phyloP scores from a whole-genome alignment of 345 rosid species.

The Microthlaspi erraticum region DNA sequence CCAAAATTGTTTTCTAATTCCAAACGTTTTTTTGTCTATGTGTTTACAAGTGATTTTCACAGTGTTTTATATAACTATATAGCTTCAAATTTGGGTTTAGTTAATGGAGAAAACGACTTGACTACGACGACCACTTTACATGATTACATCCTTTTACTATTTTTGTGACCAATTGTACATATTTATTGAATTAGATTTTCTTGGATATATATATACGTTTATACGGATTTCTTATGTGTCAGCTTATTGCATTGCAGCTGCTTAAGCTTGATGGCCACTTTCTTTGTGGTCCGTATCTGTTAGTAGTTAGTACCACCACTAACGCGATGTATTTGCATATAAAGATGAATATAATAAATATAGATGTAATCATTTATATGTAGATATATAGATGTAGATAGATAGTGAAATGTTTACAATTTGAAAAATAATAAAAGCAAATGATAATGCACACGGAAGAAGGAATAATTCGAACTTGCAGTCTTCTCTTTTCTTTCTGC shows the following conservation, averaged over 20 bases:
- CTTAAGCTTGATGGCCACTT: constrained; percentile 35
- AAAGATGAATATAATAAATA: not conserved
- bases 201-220: constrained; percentile 31
- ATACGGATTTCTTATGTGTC: constrained; percentile 33
- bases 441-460: constrained; percentile 59
- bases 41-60: no score
- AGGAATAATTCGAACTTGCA: constrained; percentile 83
- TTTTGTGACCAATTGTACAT: constrained; percentile 33
- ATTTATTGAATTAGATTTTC: constrained; percentile 38
- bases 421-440: constrained; percentile 54
- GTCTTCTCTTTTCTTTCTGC: constrained; percentile 57
- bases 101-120: constrained; percentile 41
- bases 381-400: not conserved
- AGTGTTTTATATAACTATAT: not conserved
- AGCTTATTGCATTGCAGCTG: constrained; percentile 43
- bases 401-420: constrained; percentile 3
- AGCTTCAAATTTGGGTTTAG: not conserved
- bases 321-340: not conserved
- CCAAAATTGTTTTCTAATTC: no score
- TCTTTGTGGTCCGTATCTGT: constrained; percentile 42
- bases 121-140: constrained; percentile 32
- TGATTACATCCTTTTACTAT: constrained; percentile 42
- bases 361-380: not conserved
- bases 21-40: no score
- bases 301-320: constrained; percentile 34